Evolutionary conservation across 1,139 yeast genomes (phyloP), one percentile per base, ranked within the genome.

Genomic region (Pichiaceae sp.): DNA sequence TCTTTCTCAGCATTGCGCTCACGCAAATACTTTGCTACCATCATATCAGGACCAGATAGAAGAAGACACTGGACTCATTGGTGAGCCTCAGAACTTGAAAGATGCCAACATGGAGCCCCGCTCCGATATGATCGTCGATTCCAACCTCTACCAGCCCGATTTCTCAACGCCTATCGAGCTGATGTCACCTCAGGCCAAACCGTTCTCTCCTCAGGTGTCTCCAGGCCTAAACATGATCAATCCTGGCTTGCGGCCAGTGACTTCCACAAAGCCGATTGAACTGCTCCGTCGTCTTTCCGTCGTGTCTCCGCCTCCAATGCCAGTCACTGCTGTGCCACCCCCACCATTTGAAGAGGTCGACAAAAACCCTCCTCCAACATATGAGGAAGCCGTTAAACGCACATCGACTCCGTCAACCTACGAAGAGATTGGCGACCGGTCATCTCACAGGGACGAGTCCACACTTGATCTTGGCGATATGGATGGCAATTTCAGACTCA

Each of bases 1-100:
- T 4, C 63, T 85, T 35, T 77, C 83, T 20, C 57, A 63, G 7
- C 56, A 63, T 26, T 82, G 87, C 37, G 81, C 85, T 2, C 89
- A 80, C 54, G 82, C 82, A 12, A 80, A 81, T 48, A 80, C 89
- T 0, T 56, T 80, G 29, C 60, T 81, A 37, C 85, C 80, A 1
- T 74, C 77, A 1, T 74, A 74, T 48, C 68, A 60, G 31, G 64
- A 62, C 33, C 52, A 51, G 27, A 27, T 46, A 3, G 32, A 33
- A 20, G 35, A 39, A 27, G 49, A 46, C 29, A 35, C 40, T 9
- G 37, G 43, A 5, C 36, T 42, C 2, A 29, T 16, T 2, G n/a
- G 21, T 3, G 24, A 37, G 5, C 18, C 37, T 3, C 24, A 27
- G n/a, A 28, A 45, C 9, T 30, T 42, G 9, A 36, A 53, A 11